Evolutionary conservation across 371 early-diverging fungal genomes (phyloP).

Genomic region (Mortierella sp.): DNA sequence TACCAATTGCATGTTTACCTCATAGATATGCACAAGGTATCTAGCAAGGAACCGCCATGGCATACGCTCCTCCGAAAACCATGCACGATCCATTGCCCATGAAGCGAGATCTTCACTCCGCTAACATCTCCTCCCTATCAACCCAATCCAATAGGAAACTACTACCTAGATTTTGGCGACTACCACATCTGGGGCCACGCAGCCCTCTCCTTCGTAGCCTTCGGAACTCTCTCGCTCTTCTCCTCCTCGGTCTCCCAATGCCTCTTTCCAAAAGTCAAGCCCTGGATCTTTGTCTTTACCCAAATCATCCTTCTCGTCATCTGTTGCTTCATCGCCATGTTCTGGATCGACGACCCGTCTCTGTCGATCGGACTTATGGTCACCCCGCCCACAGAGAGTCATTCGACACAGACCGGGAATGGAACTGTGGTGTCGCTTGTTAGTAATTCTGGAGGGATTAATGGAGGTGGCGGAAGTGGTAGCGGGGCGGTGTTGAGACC

Average conservation of each 20-base stretch:
- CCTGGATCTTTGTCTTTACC: constrained; percentile 54
- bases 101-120: neutral
- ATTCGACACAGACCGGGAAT: neutral
- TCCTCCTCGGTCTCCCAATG: constrained; percentile 51
- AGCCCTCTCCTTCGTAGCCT: constrained; percentile 40
- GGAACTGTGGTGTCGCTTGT: neutral
- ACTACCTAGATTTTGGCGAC: constrained; percentile 18
- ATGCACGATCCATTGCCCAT: neutral
- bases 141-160: neutral
- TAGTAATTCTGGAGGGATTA: neutral
- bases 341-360: constrained; percentile 52
- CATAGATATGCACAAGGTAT: constrained; percentile 46
- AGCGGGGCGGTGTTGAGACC: neutral
- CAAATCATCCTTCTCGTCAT: constrained; percentile 48
- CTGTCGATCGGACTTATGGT: constrained; percentile 50
- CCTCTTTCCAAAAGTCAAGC: constrained; percentile 41
- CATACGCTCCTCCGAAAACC: neutral
- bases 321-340: constrained; percentile 56
- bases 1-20: neutral
- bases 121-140: neutral
- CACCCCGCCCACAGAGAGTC: constrained; percentile 1
- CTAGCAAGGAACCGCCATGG: neutral
- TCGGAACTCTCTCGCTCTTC: constrained; percentile 50
- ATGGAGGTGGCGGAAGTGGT: neutral
- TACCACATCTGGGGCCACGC: constrained; percentile 55